Base-by-base conservation (phyloP, 139 green algal genomes). In the Ettlia oleoabundans region DNA sequence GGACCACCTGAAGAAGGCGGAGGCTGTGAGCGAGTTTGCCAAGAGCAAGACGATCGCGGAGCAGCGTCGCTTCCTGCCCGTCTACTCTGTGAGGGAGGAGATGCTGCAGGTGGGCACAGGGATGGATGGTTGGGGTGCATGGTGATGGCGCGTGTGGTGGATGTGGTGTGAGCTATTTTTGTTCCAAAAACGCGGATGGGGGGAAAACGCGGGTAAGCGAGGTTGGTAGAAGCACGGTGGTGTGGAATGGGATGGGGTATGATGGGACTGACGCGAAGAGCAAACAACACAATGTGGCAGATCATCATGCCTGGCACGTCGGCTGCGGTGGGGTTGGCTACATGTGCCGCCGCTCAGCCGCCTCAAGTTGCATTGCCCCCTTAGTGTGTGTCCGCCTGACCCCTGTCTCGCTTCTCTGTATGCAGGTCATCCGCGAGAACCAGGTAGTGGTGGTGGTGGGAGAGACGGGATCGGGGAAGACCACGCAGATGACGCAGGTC, bases 391-490 rank as follows among this genome's bases (percentile, higher is more conserved):
- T 65, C 21, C 21, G 5, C 55, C 9, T 22, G 22, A 0, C 24
- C 40, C 41, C 68, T 22, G 8, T 24, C 47, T 19, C 43, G 19
- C 51, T 9, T 43, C 8, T 52, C 1, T 24, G 3, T 35, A 9
- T 15, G 21, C 77, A 83, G 77, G 88, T 98, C 19, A 95, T 98
- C 55, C 91, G 95, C 13, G 95, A 98, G 86, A 98, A 98, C 85
- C 88, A 94, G 62, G 91, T 99, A 21, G 92, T 98, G 15, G 94
- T 99, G 58, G 95, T 99, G 62, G 97, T 99, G 37, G 97, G 97
- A 10, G 97, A 99, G 89, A 99, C 97, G 1, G 97, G 97, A 30
- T 95, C 87, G 58, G 97, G 97, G 76, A 99, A 99, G 90, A 99
- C 97, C 42, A 99, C 97, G 8, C 94, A 98, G 89, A 96, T 97